Evolutionary conservation across 2,329 filamentous ascomycete genomes (phyloP), one percentile per base, ranked within the genome.

Genomic region (Fusarium devonianum): DNA sequence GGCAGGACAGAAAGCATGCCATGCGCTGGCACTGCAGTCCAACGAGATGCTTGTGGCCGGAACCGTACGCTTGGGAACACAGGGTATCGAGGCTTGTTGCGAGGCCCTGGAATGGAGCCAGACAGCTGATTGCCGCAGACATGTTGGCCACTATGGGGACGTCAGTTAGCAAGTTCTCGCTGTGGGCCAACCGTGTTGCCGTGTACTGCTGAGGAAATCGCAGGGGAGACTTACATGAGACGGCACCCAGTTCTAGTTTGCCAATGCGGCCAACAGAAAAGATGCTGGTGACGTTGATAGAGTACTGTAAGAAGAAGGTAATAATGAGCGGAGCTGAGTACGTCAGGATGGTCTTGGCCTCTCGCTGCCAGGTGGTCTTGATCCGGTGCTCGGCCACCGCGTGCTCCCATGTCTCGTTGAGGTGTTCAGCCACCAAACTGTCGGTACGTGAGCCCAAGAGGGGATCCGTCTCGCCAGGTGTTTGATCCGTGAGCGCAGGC

Each of bases 41-140:
- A 9, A 97, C 93, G 5, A 97, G 82, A 61, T 92, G 89, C 68
- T 89, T 95, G 69, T 88, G 89, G 0, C 93, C 93, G 1, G 90
- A 95, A 3, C 94, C 93, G 68, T 95, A 97, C 1, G 94, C 93
- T 71, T 97, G 93, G 0, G 93, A 85, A 70, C 93, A 97, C 3
- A 97, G 84, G 0, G 93, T 97, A 72, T 97, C 93, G 26, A 97
- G 78, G 57, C 88, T 90, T 4, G 93, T 97, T 1, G 92, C 88
- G 11, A 97, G 79, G n/a, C 92, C 89, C 67, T 92, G 88, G 67
- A 90, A 88, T 12, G 90, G 84, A 1, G 87, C 88, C 64, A 89
- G 87, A 49, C 88, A 90, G 11, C 83, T 89, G 61, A 94, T 92
- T 57, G 85, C 90, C 19, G 87, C 87, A 2, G 88, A 90, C 89